These are phyloP conservation scores for Penstemon newberryi DNA, from an alignment of 257 asterid species.

Conservation along the genomic window DNA sequence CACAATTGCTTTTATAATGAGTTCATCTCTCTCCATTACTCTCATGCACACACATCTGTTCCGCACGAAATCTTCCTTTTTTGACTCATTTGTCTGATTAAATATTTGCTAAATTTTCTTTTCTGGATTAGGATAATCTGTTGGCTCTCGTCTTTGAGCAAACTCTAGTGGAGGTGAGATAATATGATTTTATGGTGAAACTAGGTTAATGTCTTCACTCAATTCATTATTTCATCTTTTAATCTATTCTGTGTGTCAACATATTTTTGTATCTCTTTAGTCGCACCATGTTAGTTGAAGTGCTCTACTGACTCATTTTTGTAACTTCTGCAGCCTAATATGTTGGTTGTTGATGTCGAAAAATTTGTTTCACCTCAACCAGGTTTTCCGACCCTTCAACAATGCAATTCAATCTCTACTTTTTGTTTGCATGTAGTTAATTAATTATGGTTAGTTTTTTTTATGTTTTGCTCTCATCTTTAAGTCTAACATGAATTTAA, in stretches of 20 bases:
- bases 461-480: not conserved
- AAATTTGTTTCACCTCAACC: slow-evolving; percentile 72
- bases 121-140: slow-evolving; percentile 75
- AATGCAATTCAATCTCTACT: slow-evolving; percentile 9
- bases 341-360: slow-evolving; percentile 96
- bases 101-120: slow-evolving; percentile 10
- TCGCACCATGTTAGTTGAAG: slow-evolving; percentile 9
- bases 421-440: not conserved
- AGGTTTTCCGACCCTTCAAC: slow-evolving; percentile 45
- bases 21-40: slow-evolving; percentile 3
- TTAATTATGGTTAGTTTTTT: not conserved
- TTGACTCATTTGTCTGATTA: slow-evolving; percentile 13
- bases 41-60: not conserved
- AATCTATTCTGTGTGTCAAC: not conserved
- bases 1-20: slow-evolving; percentile 5
- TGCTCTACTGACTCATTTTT: slow-evolving; percentile 29
- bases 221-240: not conserved
- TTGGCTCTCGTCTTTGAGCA: slow-evolving; percentile 85
- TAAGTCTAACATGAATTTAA: not conserved
- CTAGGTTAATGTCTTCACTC: not conserved
- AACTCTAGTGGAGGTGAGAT: slow-evolving; percentile 90
- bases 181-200: slow-evolving; percentile 15
- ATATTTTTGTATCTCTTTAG: not conserved
- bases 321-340: slow-evolving; percentile 83
- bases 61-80: slow-evolving; percentile 2